A percentile compares a stretch with the other conserved stretches of the same genome.
phyloP scores from a whole-genome alignment of 2,329 filamentous ascomycete genomes.

The Fusarium sp. region DNA sequence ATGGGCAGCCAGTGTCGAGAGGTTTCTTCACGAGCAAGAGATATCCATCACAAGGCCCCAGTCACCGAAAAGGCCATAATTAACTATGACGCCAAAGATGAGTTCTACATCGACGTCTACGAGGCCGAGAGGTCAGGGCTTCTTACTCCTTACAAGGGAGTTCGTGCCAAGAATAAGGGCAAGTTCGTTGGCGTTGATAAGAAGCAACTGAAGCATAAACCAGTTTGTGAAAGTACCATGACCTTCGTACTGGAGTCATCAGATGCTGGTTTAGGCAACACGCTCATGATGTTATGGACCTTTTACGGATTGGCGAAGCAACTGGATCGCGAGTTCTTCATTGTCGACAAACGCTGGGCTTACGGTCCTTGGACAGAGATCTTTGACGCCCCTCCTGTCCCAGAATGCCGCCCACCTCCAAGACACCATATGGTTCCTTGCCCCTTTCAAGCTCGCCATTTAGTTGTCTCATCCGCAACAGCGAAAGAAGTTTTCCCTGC shows the following conservation, averaged over 20 bases:
- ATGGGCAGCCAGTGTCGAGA: conserved; percentile 77
- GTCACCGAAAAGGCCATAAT: conserved; percentile 60
- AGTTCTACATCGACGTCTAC: conserved; percentile 78
- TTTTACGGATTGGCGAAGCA: conserved; percentile 83
- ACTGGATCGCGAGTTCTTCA: conserved; percentile 82
- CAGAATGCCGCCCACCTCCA: conserved; percentile 78
- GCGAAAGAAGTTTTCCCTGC: conserved; percentile 73
- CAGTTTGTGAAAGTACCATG: conserved; percentile 76
- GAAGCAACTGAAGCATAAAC: conserved; percentile 59
- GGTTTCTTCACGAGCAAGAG: conserved; percentile 69
- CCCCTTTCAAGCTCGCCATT: conserved; percentile 79
- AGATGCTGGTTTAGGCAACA: conserved; percentile 81
- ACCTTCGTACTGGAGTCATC: conserved; percentile 81
- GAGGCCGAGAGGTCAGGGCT: conserved; percentile 77
- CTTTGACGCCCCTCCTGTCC: conserved; percentile 75
- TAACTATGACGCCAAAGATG: conserved; percentile 72
- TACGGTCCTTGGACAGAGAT: conserved; percentile 81
- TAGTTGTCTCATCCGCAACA: conserved; percentile 79
- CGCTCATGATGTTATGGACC: conserved; percentile 84
- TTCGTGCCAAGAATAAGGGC: conserved; percentile 57
- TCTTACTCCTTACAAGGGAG: conserved; percentile 57
- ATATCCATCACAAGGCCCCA: conserved; percentile 56
- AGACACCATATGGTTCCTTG: conserved; percentile 82
- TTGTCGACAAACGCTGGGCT: conserved; percentile 86
- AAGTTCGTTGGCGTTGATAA: conserved; percentile 63